A percentile compares a stretch with the other conserved stretches of the same genome.
These are phyloP conservation scores for Mycosphaerelloides madeirae DNA, from an alignment of 2,329 filamentous ascomycete genomes.

Conservation along the genomic window DNA sequence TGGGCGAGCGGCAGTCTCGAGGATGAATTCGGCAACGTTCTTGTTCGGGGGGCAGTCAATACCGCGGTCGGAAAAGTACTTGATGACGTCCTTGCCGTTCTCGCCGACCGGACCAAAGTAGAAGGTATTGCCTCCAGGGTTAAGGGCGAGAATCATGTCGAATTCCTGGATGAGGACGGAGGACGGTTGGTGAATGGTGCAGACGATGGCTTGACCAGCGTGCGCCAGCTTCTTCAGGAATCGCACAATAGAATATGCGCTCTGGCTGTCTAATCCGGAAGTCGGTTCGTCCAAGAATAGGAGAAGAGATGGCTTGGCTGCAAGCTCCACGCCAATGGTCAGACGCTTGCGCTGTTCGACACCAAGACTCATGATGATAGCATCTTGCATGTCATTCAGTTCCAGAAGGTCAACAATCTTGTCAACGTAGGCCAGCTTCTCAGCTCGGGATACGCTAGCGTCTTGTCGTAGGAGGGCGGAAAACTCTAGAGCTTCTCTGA, in stretches of 20 bases:
- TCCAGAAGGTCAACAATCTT: slow-evolving; percentile 63
- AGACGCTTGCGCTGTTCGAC: slow-evolving; percentile 68
- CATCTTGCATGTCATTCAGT: slow-evolving; percentile 62
- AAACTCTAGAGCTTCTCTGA: slow-evolving; percentile 65
- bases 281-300: slow-evolving; percentile 71
- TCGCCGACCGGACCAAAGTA: slow-evolving; percentile 69
- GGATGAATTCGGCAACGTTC: slow-evolving; percentile 63
- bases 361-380: slow-evolving; percentile 59
- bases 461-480: slow-evolving; percentile 62
- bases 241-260: slow-evolving; percentile 62
- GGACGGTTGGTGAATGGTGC: slow-evolving; percentile 69
- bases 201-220: slow-evolving; percentile 66
- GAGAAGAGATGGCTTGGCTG: slow-evolving; percentile 62
- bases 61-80: slow-evolving; percentile 64
- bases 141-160: slow-evolving; percentile 67
- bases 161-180: slow-evolving; percentile 67
- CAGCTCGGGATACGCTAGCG: slow-evolving; percentile 47
- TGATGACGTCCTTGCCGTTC: slow-evolving; percentile 59
- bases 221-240: slow-evolving; percentile 64
- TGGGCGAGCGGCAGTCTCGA: slow-evolving; percentile 60
- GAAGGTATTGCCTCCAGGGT: slow-evolving; percentile 64
- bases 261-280: slow-evolving; percentile 64
- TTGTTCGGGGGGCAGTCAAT: slow-evolving; percentile 61
- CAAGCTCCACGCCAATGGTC: slow-evolving; percentile 69
- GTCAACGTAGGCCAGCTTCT: slow-evolving; percentile 64